phyloP scores from a whole-genome alignment of 202 grass and related monocot species.

The Hordeum pubiflorum region DNA sequence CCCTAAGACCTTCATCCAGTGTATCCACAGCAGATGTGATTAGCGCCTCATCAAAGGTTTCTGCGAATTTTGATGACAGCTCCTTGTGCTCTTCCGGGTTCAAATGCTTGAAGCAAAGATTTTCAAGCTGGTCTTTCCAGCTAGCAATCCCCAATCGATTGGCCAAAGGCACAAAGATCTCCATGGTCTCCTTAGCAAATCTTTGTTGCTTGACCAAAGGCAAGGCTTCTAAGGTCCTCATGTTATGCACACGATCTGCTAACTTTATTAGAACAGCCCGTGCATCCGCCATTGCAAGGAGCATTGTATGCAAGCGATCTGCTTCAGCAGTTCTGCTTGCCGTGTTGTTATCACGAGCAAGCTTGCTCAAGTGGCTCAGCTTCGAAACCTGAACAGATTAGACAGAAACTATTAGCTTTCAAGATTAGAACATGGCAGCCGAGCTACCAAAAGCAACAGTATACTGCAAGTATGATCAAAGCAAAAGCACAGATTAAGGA shows the following conservation, averaged over 20 bases:
- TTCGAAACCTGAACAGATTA: conserved; percentile 77
- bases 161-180: conserved; percentile 92
- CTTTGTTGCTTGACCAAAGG: conserved; percentile 66
- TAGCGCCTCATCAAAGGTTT: conserved; percentile 64
- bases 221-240: conserved; percentile 75
- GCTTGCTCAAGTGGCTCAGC: conserved; percentile 85
- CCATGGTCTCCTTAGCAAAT: conserved; percentile 87
- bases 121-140: conserved; percentile 92
- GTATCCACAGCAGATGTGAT: conserved; percentile 58
- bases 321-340: conserved; percentile 77
- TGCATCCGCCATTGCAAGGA: conserved; percentile 95
- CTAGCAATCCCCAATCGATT: conserved; percentile 78
- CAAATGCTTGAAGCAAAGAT: conserved; percentile 82
- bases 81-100: conserved; percentile 64
- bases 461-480: not conserved
- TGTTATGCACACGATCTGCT: conserved; percentile 92
- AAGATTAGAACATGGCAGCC: not conserved
- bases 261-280: conserved; percentile 89
- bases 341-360: conserved; percentile 91
- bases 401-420: conserved; percentile 6
- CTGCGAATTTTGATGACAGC: conserved; percentile 55
- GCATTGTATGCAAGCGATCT: conserved; percentile 93
- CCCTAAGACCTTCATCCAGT: conserved; percentile 51
- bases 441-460: not conserved
- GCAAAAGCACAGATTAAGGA: not conserved